These are phyloP conservation scores for Sabuloglossum arenarium DNA, from an alignment of 495 filamentous ascomycete species.

Conservation along the genomic window DNA sequence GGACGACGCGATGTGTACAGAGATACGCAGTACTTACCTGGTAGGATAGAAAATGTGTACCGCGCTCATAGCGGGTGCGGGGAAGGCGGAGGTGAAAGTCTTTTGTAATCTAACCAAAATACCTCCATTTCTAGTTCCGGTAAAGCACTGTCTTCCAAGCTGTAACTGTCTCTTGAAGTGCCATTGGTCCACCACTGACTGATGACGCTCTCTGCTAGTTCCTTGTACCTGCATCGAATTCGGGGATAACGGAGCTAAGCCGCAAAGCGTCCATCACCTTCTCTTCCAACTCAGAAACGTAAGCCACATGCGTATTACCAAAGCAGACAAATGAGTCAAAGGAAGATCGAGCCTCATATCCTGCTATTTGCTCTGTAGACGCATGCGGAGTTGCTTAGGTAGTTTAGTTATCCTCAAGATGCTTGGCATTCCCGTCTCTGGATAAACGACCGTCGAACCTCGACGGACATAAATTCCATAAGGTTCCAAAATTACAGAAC, in stretches of 20 bases:
- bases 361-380: neutral
- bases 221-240: neutral
- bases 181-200: no score
- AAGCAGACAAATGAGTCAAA: neutral
- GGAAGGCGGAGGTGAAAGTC: no score
- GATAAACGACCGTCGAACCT: neutral
- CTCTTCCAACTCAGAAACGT: neutral
- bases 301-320: neutral
- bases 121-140: no score
- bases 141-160: no score
- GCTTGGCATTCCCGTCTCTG: neutral
- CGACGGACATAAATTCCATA: neutral
- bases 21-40: no score
- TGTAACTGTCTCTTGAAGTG: no score
- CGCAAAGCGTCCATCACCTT: neutral
- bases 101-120: no score
- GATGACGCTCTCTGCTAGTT: no score
- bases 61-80: no score
- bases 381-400: neutral
- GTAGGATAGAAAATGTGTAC: no score
- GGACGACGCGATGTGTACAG: no score
- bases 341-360: neutral
- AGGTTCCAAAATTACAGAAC: neutral
- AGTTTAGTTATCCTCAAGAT: neutral
- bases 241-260: neutral